phyloP scores from a whole-genome alignment of 495 filamentous ascomycete genomes.

The Penicillium longicatenatum region DNA sequence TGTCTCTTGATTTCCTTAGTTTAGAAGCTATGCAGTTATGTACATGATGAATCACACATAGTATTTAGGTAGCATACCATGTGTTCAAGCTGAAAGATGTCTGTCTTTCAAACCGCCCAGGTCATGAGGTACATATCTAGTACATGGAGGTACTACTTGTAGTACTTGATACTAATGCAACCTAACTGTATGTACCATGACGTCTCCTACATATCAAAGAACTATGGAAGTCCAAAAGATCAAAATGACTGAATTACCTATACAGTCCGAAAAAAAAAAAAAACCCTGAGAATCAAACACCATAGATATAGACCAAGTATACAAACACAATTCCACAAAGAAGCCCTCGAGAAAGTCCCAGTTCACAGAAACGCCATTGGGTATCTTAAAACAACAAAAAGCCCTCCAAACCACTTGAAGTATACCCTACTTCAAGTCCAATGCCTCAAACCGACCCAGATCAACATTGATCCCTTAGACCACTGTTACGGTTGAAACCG shows the following conservation, averaged over 20 bases:
- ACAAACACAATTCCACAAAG: background rate
- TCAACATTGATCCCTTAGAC: slow-evolving; percentile 6
- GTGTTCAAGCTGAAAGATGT: background rate
- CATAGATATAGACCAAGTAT: background rate
- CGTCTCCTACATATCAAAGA: background rate
- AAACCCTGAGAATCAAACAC: background rate
- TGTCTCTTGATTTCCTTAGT: background rate
- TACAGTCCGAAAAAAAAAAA: background rate
- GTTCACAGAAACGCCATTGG: slow-evolving; percentile 28
- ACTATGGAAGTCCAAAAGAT: background rate
- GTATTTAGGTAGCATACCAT: slow-evolving; percentile 1
- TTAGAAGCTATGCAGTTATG: slow-evolving; percentile 12
- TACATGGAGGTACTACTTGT: background rate
- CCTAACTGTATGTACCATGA: too few relatives aligned
- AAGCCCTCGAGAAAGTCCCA: slow-evolving; percentile 1
- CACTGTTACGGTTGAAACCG: slow-evolving; percentile 43
- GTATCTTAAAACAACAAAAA: slow-evolving; percentile 27
- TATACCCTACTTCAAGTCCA: background rate
- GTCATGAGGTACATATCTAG: background rate
- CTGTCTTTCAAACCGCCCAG: background rate
- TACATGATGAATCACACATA: slow-evolving; percentile 15
- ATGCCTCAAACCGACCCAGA: background rate
- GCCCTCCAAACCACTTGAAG: slow-evolving; percentile 4
- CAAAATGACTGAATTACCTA: background rate
- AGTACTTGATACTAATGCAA: too few relatives aligned